Base-by-base conservation (phyloP, 495 filamentous ascomycete species). In the Penicillium simplicissimum region DNA sequence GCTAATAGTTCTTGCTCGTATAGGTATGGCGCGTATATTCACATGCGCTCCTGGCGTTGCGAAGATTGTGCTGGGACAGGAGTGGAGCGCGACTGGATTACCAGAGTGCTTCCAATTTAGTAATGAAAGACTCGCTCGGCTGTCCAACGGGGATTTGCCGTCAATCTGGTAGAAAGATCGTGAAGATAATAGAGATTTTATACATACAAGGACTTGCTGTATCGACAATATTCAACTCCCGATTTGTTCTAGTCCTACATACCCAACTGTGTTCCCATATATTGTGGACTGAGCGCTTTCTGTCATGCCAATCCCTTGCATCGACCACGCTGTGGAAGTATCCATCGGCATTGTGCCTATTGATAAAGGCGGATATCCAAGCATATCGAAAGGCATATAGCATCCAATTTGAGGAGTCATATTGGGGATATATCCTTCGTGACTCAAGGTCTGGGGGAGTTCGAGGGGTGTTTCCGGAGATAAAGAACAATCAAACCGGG, bases 11-110 rank as follows among this genome's bases (percentile, higher is more conserved):
- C 14, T n/a, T 6, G 21, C 0, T 33, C 14, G 3, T 13, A 15
- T 42, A 74, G 71, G 71, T 4, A 75, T 75, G 72, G 72, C 72
- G 11, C 61, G 71, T 7, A 73, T 75, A 15, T 75, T 75, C 40
- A 73, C 72, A 3, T 71, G 70, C 51, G 72, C 72, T 0, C 70
- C 72, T 8, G 70, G 66, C 0, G 47, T 74, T 35, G 72, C 54
- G 1, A 66, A 71, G 47, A 59, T 74, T 34, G 61, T 64, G 6
- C 61, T 66, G 55, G 70, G 70, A 8, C 19, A 58, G 6, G 17
- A 52, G 0, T 74, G 72, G 72, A 52, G 34, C 8, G 60, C 66
- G 4, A 74, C 70, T 1, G 70, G 72, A 0, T 34, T 74, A 9
- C 72, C 72, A 0, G 70, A 74, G 35, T 74, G 72, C 42, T 74